Conservation (phyloP, 208 protist genomes). For the Leishmania tropica region DNA sequence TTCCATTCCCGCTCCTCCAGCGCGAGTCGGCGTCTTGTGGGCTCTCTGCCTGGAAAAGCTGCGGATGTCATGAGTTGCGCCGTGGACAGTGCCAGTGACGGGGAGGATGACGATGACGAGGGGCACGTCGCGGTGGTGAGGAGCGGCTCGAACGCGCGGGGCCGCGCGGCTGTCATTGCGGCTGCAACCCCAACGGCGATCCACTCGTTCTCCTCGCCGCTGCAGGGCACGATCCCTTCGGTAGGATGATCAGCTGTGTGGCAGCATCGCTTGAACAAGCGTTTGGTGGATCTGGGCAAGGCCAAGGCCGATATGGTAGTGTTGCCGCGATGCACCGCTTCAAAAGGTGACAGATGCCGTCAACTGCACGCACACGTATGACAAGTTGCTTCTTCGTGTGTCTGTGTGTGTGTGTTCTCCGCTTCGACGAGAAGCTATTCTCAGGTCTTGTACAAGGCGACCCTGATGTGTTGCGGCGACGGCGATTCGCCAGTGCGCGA, state of each 20-base stretch:
- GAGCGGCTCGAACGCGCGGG: neutral
- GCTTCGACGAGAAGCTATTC: neutral
- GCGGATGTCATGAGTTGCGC: slow-evolving; percentile 13
- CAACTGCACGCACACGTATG: neutral
- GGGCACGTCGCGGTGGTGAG: neutral
- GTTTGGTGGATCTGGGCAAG: slow-evolving; percentile 30
- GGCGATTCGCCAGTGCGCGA: neutral
- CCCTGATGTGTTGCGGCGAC: neutral
- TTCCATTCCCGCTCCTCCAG: slow-evolving; percentile 24
- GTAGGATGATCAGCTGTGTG: slow-evolving; percentile 10
- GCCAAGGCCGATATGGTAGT: slow-evolving; percentile 25
- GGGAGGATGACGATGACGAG: slow-evolving; percentile 10
- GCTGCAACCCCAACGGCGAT: slow-evolving; percentile 11
- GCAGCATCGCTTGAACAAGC: slow-evolving; percentile 21
- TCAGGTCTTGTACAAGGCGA: neutral
- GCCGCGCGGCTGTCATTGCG: neutral
- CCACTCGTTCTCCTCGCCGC: slow-evolving; percentile 11
- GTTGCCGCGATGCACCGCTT: neutral
- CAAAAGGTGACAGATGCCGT: neutral
- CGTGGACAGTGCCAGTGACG: slow-evolving; percentile 11
- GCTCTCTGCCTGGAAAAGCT: slow-evolving; percentile 8
- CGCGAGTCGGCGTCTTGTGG: slow-evolving; percentile 29
- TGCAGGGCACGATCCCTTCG: slow-evolving; percentile 12
- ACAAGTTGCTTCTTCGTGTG: neutral
- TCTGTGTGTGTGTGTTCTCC: neutral